Evolutionary conservation across 202 grass and related monocot species (phyloP).

Genomic region (Panicum hallii): DNA sequence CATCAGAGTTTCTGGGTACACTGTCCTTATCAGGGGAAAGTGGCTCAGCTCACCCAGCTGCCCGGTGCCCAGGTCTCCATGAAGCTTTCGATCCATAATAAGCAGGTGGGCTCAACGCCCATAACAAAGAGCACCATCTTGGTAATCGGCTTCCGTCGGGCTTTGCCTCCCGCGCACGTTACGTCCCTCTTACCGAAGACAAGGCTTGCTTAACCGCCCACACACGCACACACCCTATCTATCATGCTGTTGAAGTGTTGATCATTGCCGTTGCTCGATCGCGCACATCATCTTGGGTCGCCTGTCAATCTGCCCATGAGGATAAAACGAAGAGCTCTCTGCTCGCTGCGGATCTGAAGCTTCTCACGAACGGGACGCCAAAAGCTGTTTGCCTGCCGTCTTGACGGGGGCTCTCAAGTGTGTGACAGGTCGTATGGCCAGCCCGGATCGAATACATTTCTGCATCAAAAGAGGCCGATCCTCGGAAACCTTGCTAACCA

Average conservation of each 20-base stretch:
- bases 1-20: neutral
- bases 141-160: constrained; percentile 20
- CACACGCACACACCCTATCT: too few relatives aligned
- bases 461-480: neutral
- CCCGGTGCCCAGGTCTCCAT: neutral
- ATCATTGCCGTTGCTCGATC: too few relatives aligned
- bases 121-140: constrained; percentile 21
- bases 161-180: constrained; percentile 23
- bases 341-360: neutral
- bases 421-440: neutral
- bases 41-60: neutral
- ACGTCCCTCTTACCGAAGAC: neutral
- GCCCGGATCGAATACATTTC: neutral
- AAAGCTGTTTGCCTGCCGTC: neutral
- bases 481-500: neutral
- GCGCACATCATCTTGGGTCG: neutral
- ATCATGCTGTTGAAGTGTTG: too few relatives aligned
- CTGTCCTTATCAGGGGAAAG: neutral
- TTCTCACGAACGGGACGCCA: neutral
- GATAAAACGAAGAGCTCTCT: neutral
- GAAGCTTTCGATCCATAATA: neutral
- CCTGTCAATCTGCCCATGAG: neutral
- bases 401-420: too few relatives aligned
- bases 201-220: too few relatives aligned
- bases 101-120: neutral